Evolutionary conservation across 441 rosid genomes (phyloP).

Genomic region (Bocquillonia castaneifolia): DNA sequence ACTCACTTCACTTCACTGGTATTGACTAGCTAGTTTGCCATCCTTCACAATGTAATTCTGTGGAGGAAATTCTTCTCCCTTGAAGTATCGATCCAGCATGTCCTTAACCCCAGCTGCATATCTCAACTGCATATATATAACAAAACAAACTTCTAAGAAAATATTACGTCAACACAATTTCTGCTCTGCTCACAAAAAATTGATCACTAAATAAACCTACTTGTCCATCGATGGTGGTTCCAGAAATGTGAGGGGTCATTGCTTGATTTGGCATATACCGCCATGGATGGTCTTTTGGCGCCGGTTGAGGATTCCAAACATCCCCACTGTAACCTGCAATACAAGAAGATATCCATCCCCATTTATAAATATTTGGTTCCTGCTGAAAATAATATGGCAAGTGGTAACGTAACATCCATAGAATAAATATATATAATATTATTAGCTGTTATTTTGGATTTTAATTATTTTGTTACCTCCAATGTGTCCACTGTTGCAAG

Average conservation of each 20-base stretch:
- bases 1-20: slow-evolving; percentile 47
- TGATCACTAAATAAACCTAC: slow-evolving; percentile 26
- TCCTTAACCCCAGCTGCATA: slow-evolving; percentile 89
- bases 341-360: background rate
- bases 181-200: too few species aligned
- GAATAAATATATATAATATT: too few species aligned
- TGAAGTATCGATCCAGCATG: slow-evolving; percentile 83
- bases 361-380: too few species aligned
- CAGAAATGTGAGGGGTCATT: slow-evolving; percentile 95
- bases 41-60: slow-evolving; percentile 82
- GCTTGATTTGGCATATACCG: slow-evolving; percentile 98
- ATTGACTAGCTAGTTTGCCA: slow-evolving; percentile 76
- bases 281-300: slow-evolving; percentile 97
- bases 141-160: too few species aligned
- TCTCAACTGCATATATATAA: slow-evolving; percentile 63
- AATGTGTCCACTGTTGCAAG: slow-evolving; percentile 71
- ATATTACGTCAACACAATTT: too few species aligned
- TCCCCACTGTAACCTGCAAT: slow-evolving; percentile 86
- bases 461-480: slow-evolving; percentile 43
- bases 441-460: too few species aligned
- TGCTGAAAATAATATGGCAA: background rate
- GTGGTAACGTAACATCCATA: too few species aligned
- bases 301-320: slow-evolving; percentile 96
- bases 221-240: slow-evolving; percentile 93
- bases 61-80: slow-evolving; percentile 76